Evolutionary conservation across 257 asterid species (phyloP), one percentile per base, ranked within the genome.

Genomic region (Catharanthus roseus): DNA sequence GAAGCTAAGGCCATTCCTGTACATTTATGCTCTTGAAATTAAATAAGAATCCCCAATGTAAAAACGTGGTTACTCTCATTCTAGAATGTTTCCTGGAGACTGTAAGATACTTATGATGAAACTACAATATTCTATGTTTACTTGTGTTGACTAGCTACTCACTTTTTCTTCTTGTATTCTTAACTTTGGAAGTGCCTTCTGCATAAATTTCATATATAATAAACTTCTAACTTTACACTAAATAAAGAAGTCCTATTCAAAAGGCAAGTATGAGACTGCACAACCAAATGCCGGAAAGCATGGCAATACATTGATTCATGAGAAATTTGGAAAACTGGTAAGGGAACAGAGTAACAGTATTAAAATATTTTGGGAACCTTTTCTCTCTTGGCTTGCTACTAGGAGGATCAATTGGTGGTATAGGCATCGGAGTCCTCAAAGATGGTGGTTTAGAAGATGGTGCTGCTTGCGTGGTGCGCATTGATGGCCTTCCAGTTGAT

Each of bases 321-420:
- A 15, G 67, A 75, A 64, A 33, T 47, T 70, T 42, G 75, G 16
- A 58, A 66, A 74, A 73, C 42, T 23, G 7, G 44, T 49, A 21
- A 26, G 16, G 9, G 49, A 28, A 21, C 24, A 67, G 31, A 33
- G 11, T n/a, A 38, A 55, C 1, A 44, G 38, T 10, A 73, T 9
- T 47, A 70, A 72, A 68, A 77, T 3, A 38, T 51, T 51, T 18
- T 67, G 47, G 58, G 73, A 83, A 90, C 99, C 88, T 93, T 77
- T 93, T 93, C 86, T 93, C 96, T 76, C 87, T 79, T 78, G 80
- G 89, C 75, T 80, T 73, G 86, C 80, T 83, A 79, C 80, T 70
- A 70, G 96, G 91, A 72, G 89, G 96, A 80, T 89, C 92, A 75
- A 86, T 82, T 24, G 88, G 90, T 36, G 97, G 91, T 61, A 89